Base-by-base conservation (phyloP, 306 rosid genomes). In the Lagenaria siceraria region DNA sequence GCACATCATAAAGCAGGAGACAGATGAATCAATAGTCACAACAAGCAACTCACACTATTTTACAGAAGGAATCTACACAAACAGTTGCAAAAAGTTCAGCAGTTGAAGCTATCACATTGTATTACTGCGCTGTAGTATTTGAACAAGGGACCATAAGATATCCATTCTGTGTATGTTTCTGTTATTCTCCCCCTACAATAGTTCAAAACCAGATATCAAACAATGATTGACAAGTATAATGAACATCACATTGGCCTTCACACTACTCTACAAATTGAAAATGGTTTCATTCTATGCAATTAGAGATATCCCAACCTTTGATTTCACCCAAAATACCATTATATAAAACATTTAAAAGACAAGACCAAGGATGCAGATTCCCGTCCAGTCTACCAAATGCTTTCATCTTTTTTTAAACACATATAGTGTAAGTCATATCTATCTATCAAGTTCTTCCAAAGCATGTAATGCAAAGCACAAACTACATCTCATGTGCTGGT, bases 81-180 rank as follows among this genome's bases (percentile, higher is more conserved):
- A 79, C 31, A 72, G 51, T 77, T 71, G 81, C 81, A 79, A 56
- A 35, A 75, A 79, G 81, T 24, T 51, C 64, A 81, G 78, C 68
- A 61, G 69, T 75, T 70, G 77, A 46, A 59, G 61, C 77, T 85
- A 81, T 81, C 78, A 77, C 63, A 74, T 36, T 48, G 86, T 74
- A 79, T 83, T 83, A 84, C 87, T 89, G 78, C 93, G 93, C 82
- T 94, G 97, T 85, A 94, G 80, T 84, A 92, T 83, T 76, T 94
- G 96, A 85, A 92, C 97, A 81, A 94, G 97, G 21, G 96, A 89
- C 96, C 98, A 94, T 84, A 94, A 76, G 80, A 94, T 89, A 81
- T 94, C 96, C 95, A 94, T 86, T 53, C 98, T 88, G 89, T 88
- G 97, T 72, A 95, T 77, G 81, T 76, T 95, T 80, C 88, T 81